A percentile compares a stretch with the other conserved stretches of the same genome.
These are phyloP conservation scores for Tricharina praecox DNA, from an alignment of 495 filamentous ascomycete species.

Conservation along the genomic window DNA sequence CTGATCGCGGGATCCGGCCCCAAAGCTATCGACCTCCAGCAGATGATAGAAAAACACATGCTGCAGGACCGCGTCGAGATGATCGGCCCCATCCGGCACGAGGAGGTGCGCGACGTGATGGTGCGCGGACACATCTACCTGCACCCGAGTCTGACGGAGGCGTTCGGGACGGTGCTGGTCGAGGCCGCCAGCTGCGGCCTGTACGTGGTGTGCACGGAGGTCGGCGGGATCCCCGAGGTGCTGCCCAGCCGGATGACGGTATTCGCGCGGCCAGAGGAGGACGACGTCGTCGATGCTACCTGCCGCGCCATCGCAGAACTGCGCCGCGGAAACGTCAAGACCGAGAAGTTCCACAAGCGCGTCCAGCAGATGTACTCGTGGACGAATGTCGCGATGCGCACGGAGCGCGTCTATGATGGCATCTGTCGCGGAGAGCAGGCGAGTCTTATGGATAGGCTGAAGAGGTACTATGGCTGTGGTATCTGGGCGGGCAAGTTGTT, in stretches of 20 bases:
- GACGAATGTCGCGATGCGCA: slow-evolving; percentile 83
- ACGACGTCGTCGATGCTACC: slow-evolving; percentile 71
- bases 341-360: slow-evolving; percentile 86
- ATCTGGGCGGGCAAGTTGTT: slow-evolving; percentile 98
- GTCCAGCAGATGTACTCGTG: slow-evolving; percentile 97
- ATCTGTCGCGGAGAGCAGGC: slow-evolving; percentile 37
- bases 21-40: slow-evolving; percentile 91
- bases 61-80: slow-evolving; percentile 85
- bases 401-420: slow-evolving; percentile 85
- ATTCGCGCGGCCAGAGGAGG: slow-evolving; percentile 83
- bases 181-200: slow-evolving; percentile 90
- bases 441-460: slow-evolving; percentile 81
- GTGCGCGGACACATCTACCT: slow-evolving; percentile 91
- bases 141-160: slow-evolving; percentile 85
- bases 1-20: slow-evolving; percentile 91
- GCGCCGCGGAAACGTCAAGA: slow-evolving; percentile 67
- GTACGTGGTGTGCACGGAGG: slow-evolving; percentile 90
- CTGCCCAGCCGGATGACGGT: slow-evolving; percentile 85
- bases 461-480: slow-evolving; percentile 97
- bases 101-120: slow-evolving; percentile 98
- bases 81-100: slow-evolving; percentile 79
- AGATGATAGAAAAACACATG: slow-evolving; percentile 94
- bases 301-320: slow-evolving; percentile 64
- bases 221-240: slow-evolving; percentile 93
- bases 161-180: slow-evolving; percentile 93